Evolutionary conservation across 352 stramenopile species (phyloP).

Genomic region (Pythium aristosporum): DNA sequence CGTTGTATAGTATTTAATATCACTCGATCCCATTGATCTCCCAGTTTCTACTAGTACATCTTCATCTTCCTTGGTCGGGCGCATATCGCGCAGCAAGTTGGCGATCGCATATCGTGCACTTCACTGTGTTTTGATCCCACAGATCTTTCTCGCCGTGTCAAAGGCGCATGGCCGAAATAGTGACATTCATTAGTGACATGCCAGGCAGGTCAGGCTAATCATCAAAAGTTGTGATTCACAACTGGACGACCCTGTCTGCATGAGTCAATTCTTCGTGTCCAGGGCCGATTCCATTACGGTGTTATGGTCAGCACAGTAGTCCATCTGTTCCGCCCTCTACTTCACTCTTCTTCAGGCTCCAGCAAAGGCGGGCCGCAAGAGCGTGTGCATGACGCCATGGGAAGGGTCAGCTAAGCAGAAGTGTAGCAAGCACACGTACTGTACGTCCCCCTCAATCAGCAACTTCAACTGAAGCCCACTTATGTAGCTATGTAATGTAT

Average conservation of each 20-base stretch:
- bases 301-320: slow-evolving; percentile 3
- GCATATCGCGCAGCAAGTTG: neutral
- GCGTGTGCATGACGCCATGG: neutral
- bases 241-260: neutral
- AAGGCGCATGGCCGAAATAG: no score
- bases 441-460: neutral
- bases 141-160: no score
- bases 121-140: no score
- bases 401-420: neutral
- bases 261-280: slow-evolving; percentile 8
- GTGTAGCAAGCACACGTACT: neutral
- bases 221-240: neutral
- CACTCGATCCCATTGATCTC: neutral
- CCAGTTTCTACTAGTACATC: neutral
- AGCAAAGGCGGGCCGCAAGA: no score
- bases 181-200: no score
- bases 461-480: slow-evolving; percentile 5
- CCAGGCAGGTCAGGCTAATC: no score
- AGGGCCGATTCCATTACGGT: slow-evolving; percentile 9
- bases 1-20: slow-evolving; percentile 17
- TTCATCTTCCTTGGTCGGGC: neutral
- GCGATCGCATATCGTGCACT: no score
- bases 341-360: no score
- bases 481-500: neutral
- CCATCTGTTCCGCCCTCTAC: neutral